Evolutionary conservation across 1,284 basidiomycete genomes (phyloP).

Genomic region (Coriolopsis trogii): DNA sequence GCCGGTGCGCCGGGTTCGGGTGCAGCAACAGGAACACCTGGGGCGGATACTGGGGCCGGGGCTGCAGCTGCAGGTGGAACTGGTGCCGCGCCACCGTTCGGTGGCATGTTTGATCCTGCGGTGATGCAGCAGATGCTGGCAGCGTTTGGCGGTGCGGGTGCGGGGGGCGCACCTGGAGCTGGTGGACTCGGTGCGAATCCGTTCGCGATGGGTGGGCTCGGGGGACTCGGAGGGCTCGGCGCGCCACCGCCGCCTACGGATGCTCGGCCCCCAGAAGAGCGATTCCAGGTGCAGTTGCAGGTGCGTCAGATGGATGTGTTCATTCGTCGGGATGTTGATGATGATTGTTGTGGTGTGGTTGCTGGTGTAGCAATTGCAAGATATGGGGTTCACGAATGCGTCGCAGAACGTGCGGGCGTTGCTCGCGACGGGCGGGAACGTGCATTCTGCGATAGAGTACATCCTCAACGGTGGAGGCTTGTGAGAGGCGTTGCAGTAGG

Average conservation of each 20-base stretch:
- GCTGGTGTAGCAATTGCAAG: slow-evolving; percentile 72
- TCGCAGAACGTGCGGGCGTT: slow-evolving; percentile 88
- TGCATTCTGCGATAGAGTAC: slow-evolving; percentile 89
- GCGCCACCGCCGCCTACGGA: slow-evolving; percentile 59
- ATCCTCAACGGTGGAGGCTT: slow-evolving; percentile 80
- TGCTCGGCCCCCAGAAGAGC: slow-evolving; percentile 79
- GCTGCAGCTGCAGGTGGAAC: slow-evolving; percentile 21
- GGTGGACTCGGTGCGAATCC: slow-evolving; percentile 21
- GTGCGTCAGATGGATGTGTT: slow-evolving; percentile 39
- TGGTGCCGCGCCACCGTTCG: slow-evolving; percentile 20
- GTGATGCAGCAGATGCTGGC: slow-evolving; percentile 54
- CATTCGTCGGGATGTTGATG: neutral
- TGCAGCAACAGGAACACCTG: slow-evolving; percentile 27
- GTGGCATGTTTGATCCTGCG: slow-evolving; percentile 43
- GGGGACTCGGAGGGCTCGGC: slow-evolving; percentile 39
- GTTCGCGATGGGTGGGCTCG: slow-evolving; percentile 33
- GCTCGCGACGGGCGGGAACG: slow-evolving; percentile 86
- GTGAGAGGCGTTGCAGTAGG: slow-evolving; percentile 29
- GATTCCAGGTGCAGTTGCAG: slow-evolving; percentile 86
- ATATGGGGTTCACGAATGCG: slow-evolving; percentile 87
- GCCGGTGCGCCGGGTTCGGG: slow-evolving; percentile 1
- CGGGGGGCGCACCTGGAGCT: slow-evolving; percentile 33
- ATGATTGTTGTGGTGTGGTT: neutral
- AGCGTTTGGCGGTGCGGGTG: slow-evolving; percentile 31
- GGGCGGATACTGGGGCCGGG: slow-evolving; percentile 19